Evolutionary conservation across 2,329 filamentous ascomycete genomes (phyloP), one percentile per base, ranked within the genome.

Genomic region (Colletotrichum zoysiae): DNA sequence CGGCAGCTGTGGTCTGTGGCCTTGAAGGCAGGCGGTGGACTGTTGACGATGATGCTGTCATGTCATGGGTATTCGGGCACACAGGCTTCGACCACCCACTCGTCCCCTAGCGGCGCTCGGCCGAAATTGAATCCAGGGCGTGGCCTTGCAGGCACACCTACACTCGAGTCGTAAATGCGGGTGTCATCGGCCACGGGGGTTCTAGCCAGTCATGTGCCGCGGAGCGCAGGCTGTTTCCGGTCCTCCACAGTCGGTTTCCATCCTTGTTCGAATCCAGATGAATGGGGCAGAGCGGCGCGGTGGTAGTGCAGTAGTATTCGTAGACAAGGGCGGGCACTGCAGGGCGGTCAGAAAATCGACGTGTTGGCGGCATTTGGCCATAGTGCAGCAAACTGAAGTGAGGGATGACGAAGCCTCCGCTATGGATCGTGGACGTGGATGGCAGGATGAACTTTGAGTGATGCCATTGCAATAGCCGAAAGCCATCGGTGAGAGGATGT

Each of bases 361-460:
- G 26, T 60, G 63, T 50, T 57, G 48, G 62, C 62, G 50, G n/a
- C 56, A 51, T 23, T 51, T 18, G 58, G 55, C 59, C 55, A 65
- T 56, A 69, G 60, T 65, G 38, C 60, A 69, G 53, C 70, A 59
- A 44, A 44, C 60, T 70, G 65, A 66, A 51, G 65, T 59, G 59
- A 50, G 65, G 65, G 65, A 64, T 65, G 59, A 55, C 70, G 48
- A 72, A 72, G 69, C 65, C 70, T 61, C 46, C 46, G 40, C 38
- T 35, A 72, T 72, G 65, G 65, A 59, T 70, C 70, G 64, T 65
- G 59, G 51, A 71, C 42, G 38, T 51, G 44, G 46, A 53, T 26
- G 23, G 33, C 55, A 26, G 26, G 59, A 42, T 26, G 14, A 18
- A 23, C 48, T 59, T 65, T 59, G 40, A 57, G 53, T 23, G 59